These are phyloP conservation scores for Umbelopsis vinacea DNA, from an alignment of 192 early-diverging fungal species.

Conservation along the genomic window DNA sequence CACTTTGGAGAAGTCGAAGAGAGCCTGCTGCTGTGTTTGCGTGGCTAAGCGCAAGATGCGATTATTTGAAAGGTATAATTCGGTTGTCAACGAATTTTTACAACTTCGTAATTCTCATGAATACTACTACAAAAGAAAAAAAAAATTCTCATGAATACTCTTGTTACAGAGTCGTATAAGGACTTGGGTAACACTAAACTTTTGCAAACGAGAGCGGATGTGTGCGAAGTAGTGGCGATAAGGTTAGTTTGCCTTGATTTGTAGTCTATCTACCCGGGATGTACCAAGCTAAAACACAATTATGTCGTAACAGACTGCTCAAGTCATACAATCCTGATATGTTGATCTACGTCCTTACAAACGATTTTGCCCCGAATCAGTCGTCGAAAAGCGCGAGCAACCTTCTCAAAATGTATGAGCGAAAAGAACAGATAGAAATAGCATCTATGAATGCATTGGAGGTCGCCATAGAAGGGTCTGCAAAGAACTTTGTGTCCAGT, in stretches of 20 bases:
- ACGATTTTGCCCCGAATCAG: constrained; percentile 44
- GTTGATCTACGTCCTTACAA: constrained; percentile 44
- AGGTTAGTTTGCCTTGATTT: constrained; percentile 25
- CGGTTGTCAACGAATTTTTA: neutral
- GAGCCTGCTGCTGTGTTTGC: constrained; percentile 44
- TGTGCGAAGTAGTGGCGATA: constrained; percentile 48
- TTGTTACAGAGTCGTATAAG: neutral
- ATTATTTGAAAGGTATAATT: constrained; percentile 42
- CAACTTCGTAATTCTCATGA: neutral
- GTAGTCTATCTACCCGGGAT: neutral
- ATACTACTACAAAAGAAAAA: too few species aligned
- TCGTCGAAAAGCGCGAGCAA: constrained; percentile 14
- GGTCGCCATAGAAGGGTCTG: constrained; percentile 44
- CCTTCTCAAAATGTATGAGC: neutral
- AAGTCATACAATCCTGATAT: constrained; percentile 41
- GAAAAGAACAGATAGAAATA: neutral
- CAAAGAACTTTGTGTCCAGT: constrained; percentile 47
- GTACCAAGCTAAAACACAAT: neutral
- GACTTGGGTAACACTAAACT: constrained; percentile 23
- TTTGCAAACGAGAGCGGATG: constrained; percentile 36
- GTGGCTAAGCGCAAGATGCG: constrained; percentile 40
- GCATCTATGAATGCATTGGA: constrained; percentile 47
- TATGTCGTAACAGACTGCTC: constrained; percentile 27
- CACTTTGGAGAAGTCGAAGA: constrained; percentile 35
- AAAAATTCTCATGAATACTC: too few species aligned